Percentiles rank a stretch among this genome's conserved stretches.
These are phyloP conservation scores for Globisporangium camurandrum DNA, from an alignment of 352 stramenopile genomes.

Conservation along the genomic window DNA sequence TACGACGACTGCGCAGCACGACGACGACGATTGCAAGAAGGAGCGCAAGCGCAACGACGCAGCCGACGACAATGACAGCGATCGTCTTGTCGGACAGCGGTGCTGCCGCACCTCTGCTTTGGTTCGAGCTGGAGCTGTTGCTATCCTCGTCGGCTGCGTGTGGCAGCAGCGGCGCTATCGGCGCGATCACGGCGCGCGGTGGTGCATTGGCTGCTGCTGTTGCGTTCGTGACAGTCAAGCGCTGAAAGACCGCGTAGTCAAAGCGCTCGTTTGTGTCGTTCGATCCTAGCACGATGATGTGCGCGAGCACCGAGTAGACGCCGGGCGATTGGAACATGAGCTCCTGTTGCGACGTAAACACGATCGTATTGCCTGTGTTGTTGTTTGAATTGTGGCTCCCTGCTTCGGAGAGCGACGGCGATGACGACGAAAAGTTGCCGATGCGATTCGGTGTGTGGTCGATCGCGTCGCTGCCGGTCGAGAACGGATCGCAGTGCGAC, in stretches of 20 bases:
- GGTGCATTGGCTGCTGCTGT: background rate
- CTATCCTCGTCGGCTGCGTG: background rate
- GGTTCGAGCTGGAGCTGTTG: too few species aligned
- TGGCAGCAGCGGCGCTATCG: background rate
- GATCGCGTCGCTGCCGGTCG: conserved; percentile 6
- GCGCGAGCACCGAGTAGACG: conserved; percentile 22
- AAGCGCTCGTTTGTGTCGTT: conserved; percentile 12
- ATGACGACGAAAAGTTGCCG: conserved; percentile 15
- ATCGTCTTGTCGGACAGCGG: conserved; percentile 1
- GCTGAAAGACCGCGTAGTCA: conserved; percentile 24
- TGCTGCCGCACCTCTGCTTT: background rate
- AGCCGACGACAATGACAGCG: conserved; percentile 4
- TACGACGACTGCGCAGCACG: background rate
- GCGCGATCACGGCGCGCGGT: background rate
- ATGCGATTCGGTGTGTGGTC: conserved; percentile 20
- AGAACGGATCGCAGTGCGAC: conserved; percentile 24
- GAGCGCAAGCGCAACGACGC: conserved; percentile 2
- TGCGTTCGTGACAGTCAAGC: conserved; percentile 9
- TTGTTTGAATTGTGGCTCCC: too few species aligned
- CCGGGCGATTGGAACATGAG: conserved; percentile 12
- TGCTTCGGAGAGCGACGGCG: too few species aligned
- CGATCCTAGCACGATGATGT: conserved; percentile 18
- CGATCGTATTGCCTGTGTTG: background rate
- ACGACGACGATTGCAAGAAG: conserved; percentile 1
- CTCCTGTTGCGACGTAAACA: conserved; percentile 18